Base-by-base conservation (phyloP, 768 basidiomycete genomes). In the Galerina marginata region DNA sequence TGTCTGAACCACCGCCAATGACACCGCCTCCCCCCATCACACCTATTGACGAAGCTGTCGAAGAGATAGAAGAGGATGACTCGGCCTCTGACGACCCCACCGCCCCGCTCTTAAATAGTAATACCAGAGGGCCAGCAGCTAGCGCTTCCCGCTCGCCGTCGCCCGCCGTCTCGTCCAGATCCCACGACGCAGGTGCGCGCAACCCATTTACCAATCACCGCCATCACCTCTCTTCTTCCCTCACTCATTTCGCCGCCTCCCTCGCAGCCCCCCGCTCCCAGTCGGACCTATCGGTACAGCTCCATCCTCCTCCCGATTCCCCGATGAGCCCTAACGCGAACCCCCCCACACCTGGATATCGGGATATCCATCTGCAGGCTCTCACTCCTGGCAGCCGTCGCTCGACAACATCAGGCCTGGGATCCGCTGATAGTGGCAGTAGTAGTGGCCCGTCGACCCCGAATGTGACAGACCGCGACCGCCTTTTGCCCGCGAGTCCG, bases 301-400 rank as follows among this genome's bases (percentile, higher is more conserved):
- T 90, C 62, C 90, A 89, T 77, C 87, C 85, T 33, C 88, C 88
- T 62, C 90, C 91, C 67, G 92, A 93, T 74, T 92, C 91, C 20
- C 91, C 93, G 1, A 77, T 79, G 75, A 87, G 84, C 63, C 88
- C 88, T 44, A 91, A 81, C 58, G 80, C 83, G 38, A 91, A 93
- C 71, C 91, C 91, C 20, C 92, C 92, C 56, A 95, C 93, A n/a
- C 93, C 93, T 57, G 86, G 91, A 70, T 79, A 86, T 56, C 86
- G 86, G 68, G 93, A 95, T 68, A 95, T 95, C 62, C 91, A 87
- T 74, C 78, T 93, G 64, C 90, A 87, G 76, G 86, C 91, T 53
- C 78, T 91, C 50, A 61, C 70, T 62, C 69, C 72, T 23, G 71
- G 74, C 58, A 78, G 80, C 65, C 77, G 77, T 55, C 75, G 81